Evolutionary conservation across 2,329 filamentous ascomycete species (phyloP), one percentile per base, ranked within the genome.

Genomic region (Aspergillus puulaauensis): DNA sequence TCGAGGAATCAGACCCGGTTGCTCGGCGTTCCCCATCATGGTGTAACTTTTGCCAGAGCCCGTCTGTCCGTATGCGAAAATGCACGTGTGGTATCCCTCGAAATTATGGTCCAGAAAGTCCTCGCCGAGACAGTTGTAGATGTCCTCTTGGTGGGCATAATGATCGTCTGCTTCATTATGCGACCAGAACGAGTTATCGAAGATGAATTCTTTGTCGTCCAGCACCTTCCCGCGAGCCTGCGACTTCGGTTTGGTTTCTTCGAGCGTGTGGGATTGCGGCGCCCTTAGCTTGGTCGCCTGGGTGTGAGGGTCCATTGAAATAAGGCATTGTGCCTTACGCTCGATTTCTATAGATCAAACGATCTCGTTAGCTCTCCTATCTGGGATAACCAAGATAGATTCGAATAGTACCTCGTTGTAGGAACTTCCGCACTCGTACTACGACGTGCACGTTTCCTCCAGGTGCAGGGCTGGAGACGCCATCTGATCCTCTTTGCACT

Each of bases 51-150:
- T 99, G 52, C 95, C 95, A 0, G 93, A 96, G 23, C 95, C 95
- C 0, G 95, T 99, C 80, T 99, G 95, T 11, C 95, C 95, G 70
- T 99, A 98, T 60, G 95, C 95, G 72, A 99, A 98, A 66, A 99
- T 99, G 75, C 95, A 99, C 0, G 95, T 99, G 77, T 99, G 93
- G 79, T 99, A 99, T 63, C 95, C 95, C 72, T 97, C 93, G 69
- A 99, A 99, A 78, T 99, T 99, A 82, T 99, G 95, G 75, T 99
- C 95, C 61, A 99, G 83, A 66, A 99, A 98, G 71, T 98, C 95
- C 74, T 97, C 92, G 55, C 95, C 95, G 23, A 99, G 83, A 58
- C 89, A 90, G 70, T 95, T 91, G 81, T 99, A 98, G 56, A 99
- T 89, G 68, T 97, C 90, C 68, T 92, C 90, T 73, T 99, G 95